Evolutionary conservation across 129 eudicot genomes (phyloP).

Genomic region (Saussurea involucrata): DNA sequence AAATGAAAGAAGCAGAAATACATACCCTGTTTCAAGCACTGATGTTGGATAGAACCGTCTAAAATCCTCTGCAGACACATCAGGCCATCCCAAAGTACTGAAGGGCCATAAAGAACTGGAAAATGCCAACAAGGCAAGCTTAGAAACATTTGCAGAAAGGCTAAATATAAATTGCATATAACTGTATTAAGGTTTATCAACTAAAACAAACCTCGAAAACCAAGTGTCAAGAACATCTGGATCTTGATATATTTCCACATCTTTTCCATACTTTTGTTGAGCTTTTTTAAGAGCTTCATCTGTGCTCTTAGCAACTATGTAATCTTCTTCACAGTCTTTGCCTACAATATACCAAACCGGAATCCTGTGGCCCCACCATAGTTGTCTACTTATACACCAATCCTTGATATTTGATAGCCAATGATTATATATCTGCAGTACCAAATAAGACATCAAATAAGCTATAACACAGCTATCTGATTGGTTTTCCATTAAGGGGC

Average conservation of each 20-base stretch:
- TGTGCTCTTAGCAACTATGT: constrained; percentile 66
- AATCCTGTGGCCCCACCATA: constrained; percentile 99
- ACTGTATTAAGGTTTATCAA: not conserved
- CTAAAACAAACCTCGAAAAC: constrained; percentile 86
- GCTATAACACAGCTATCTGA: not conserved
- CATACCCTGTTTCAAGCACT: constrained; percentile 94
- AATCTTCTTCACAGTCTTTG: constrained; percentile 82
- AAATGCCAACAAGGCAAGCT: constrained; percentile 11
- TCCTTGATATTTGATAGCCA: constrained; percentile 97
- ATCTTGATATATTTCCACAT: constrained; percentile 91
- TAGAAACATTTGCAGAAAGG: constrained; percentile 6
- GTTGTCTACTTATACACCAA: constrained; percentile 98
- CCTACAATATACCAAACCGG: constrained; percentile 97
- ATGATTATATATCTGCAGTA: constrained; percentile 75
- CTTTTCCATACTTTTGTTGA: constrained; percentile 69
- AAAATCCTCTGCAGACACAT: constrained; percentile 78
- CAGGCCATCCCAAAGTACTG: constrained; percentile 99
- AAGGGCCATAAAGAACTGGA: constrained; percentile 92
- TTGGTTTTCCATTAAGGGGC: too few relatives aligned
- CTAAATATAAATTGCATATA: not conserved
- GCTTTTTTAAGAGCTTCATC: constrained; percentile 85
- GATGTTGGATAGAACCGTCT: constrained; percentile 86
- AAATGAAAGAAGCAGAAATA: constrained; percentile 11
- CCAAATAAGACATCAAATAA: constrained; percentile 19
- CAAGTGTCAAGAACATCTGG: constrained; percentile 99